Percentiles rank a stretch among this genome's conserved stretches.
phyloP scores from a whole-genome alignment of 768 basidiomycete genomes.

The Lyophyllum atratum region DNA sequence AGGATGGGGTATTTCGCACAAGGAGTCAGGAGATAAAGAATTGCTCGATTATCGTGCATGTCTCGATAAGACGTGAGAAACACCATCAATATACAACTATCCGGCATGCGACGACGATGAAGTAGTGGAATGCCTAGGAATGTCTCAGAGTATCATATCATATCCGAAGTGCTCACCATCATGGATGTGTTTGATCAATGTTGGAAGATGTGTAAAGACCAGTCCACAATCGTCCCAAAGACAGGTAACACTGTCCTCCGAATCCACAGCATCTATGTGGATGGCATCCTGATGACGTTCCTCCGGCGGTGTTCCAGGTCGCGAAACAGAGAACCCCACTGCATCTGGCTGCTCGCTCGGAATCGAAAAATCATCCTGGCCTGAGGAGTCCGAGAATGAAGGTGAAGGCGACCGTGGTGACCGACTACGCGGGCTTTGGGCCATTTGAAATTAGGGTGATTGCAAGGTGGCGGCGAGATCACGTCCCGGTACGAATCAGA shows the following conservation, averaged over 20 bases:
- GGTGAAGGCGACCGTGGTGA: constrained; percentile 14
- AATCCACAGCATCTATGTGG: constrained; percentile 14
- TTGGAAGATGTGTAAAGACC: constrained; percentile 72
- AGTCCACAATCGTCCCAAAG: constrained; percentile 82
- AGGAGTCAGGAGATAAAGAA: not conserved
- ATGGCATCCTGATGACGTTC: constrained; percentile 10
- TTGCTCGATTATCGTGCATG: no score
- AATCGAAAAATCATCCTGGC: constrained; percentile 23
- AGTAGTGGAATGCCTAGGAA: not conserved
- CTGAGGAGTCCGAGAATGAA: constrained; percentile 32
- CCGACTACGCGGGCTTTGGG: constrained; percentile 6
- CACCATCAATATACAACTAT: no score
- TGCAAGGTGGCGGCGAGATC: not conserved
- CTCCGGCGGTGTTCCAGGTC: constrained; percentile 13
- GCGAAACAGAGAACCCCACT: constrained; percentile 8
- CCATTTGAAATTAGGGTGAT: constrained; percentile 4
- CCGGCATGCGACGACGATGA: not conserved
- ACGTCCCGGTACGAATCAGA: not conserved
- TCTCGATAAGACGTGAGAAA: not conserved
- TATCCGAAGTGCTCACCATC: constrained; percentile 52
- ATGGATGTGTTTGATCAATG: constrained; percentile 83
- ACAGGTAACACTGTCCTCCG: constrained; percentile 69
- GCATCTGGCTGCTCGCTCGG: constrained; percentile 21
- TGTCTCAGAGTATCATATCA: not conserved
- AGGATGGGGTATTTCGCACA: not conserved